Conservation (phyloP, 257 asterid genomes). For the Solanum acaule region DNA sequence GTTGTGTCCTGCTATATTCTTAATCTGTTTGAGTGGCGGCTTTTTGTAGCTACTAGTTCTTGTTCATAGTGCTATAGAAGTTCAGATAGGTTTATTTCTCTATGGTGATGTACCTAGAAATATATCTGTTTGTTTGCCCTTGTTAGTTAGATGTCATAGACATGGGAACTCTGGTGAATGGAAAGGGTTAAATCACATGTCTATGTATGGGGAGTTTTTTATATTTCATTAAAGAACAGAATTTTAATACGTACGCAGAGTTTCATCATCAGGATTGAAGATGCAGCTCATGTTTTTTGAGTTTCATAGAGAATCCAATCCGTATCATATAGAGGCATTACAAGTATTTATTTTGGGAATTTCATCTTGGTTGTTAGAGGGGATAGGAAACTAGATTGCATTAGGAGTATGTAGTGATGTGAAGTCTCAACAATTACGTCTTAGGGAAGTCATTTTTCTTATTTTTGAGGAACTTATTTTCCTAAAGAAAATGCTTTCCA, state of each 20-base stretch:
- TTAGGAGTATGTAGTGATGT: not conserved
- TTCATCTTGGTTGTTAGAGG: not conserved
- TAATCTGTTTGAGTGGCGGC: not conserved
- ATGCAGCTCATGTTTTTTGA: not conserved
- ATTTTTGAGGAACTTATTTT: not conserved
- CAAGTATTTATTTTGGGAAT: not conserved
- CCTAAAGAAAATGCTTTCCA: not conserved
- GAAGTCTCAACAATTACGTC: not conserved
- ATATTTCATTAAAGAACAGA: not conserved
- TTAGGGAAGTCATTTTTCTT: not conserved
- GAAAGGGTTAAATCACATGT: not conserved
- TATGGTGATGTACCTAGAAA: not conserved
- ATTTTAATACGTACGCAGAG: not conserved
- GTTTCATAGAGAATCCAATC: not conserved
- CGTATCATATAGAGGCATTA: not conserved
- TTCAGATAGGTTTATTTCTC: not conserved
- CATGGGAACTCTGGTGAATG: not conserved
- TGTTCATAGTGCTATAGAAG: not conserved
- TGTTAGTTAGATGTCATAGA: not conserved
- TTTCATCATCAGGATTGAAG: not conserved
- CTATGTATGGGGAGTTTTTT: not conserved
- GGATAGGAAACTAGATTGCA: not conserved
- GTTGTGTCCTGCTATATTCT: not conserved
- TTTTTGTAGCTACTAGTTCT: not conserved
- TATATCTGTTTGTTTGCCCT: not conserved